These are phyloP conservation scores for Sclerotiophoma versabilis DNA, from an alignment of 2,329 filamentous ascomycete species.

Conservation along the genomic window DNA sequence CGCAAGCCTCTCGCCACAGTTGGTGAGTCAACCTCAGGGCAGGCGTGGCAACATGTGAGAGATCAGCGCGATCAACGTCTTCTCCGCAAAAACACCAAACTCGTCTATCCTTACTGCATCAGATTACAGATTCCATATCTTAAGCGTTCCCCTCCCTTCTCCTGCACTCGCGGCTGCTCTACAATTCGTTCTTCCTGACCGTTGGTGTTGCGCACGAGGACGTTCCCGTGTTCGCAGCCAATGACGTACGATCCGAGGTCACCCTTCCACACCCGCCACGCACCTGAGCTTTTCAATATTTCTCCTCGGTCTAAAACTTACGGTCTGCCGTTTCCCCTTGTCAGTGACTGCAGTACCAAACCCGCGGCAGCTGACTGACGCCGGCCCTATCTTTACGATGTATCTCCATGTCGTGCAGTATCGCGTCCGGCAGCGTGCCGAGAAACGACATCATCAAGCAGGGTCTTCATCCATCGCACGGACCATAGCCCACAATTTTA, in stretches of 20 bases:
- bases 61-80: slow-evolving; percentile 27
- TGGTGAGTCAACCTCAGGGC: slow-evolving; percentile 17
- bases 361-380: slow-evolving; percentile 9
- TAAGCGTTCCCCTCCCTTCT: slow-evolving; percentile 9
- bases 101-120: slow-evolving; percentile 9
- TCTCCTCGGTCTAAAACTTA: slow-evolving; percentile 4
- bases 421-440: slow-evolving; percentile 5
- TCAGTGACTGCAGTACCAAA: slow-evolving; percentile 12
- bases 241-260: slow-evolving; percentile 34
- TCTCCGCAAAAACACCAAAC: slow-evolving; percentile 17
- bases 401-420: slow-evolving; percentile 10
- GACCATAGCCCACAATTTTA: slow-evolving; percentile 22
- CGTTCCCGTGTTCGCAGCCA: slow-evolving; percentile 15
- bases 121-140: slow-evolving; percentile 1
- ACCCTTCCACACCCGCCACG: slow-evolving; percentile 21
- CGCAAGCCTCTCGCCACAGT: slow-evolving; percentile 37
- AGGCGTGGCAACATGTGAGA: slow-evolving; percentile 4
- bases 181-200: slow-evolving; percentile 1
- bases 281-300: slow-evolving; percentile 11
- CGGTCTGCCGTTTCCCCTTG: slow-evolving; percentile 12
- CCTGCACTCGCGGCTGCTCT: slow-evolving; percentile 1
- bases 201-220: slow-evolving; percentile 23
- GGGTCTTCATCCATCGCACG: slow-evolving; percentile 17
- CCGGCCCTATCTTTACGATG: slow-evolving; percentile 15
- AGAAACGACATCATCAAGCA: slow-evolving; percentile 31